Evolutionary conservation across 768 basidiomycete genomes (phyloP).

Genomic region (Daedalea quercina): DNA sequence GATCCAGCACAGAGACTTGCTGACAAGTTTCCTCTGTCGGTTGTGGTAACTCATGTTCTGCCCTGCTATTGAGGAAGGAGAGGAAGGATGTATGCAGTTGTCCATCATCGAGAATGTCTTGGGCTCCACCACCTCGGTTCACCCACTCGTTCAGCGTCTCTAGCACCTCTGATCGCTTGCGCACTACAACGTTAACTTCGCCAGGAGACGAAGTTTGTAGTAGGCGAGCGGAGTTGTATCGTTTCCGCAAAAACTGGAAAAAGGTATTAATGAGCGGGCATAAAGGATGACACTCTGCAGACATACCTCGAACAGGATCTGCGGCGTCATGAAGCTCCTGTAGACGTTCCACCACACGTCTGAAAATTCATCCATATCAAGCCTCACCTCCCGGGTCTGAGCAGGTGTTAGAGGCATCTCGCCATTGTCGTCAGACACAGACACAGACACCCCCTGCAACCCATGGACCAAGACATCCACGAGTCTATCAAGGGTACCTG

Average conservation of each 20-base stretch:
- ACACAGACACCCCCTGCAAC: constrained; percentile 68
- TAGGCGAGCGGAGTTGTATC: constrained; percentile 50
- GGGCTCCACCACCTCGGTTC: constrained; percentile 63
- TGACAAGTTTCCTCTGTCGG: neutral
- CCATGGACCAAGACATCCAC: constrained; percentile 76
- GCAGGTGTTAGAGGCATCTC: constrained; percentile 74
- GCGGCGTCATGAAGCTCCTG: constrained; percentile 73
- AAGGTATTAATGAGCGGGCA: neutral
- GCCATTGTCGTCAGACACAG: constrained; percentile 82
- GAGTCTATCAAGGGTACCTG: constrained; percentile 69
- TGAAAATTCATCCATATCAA: constrained; percentile 70
- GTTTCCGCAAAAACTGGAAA: constrained; percentile 65
- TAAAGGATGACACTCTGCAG: neutral
- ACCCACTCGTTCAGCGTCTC: constrained; percentile 70
- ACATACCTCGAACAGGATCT: constrained; percentile 79
- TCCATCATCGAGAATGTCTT: constrained; percentile 69
- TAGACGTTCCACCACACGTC: constrained; percentile 81
- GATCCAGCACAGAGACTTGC: constrained; percentile 25
- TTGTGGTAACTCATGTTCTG: constrained; percentile 46
- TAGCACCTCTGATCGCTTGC: constrained; percentile 54
- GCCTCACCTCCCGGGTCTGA: constrained; percentile 62
- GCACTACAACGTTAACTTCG: constrained; percentile 44
- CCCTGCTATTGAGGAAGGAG: constrained; percentile 49
- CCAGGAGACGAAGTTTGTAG: constrained; percentile 29
- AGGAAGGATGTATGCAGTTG: constrained; percentile 54